Evolutionary conservation across 257 asterid genomes (phyloP), one percentile per base, ranked within the genome.

Genomic region (Echites panduratus): DNA sequence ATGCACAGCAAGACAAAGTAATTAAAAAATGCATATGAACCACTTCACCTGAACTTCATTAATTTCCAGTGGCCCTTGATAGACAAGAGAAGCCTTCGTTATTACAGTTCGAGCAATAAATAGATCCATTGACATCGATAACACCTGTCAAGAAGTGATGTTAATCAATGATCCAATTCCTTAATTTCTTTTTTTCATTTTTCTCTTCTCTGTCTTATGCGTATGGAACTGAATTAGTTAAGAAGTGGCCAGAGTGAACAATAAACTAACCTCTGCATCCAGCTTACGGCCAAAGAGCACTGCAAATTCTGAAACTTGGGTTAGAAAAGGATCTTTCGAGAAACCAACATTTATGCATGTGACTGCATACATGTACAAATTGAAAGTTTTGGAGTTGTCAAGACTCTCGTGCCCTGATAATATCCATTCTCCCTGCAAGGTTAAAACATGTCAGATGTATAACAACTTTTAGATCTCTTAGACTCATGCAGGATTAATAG

Each of bases 341-440:
- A 83, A 75, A 80, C 98, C 98, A 79, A 75, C 77, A 82, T 88
- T 86, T 80, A 85, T 85, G 75, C 91, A 88, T 82, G 80, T 90
- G 80, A 95, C 82, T 53, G 85, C 82, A 78, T 91, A 95, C 99
- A 95, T 89, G 80, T 79, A 83, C 29, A 90, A 89, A 71, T 73
- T 84, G 78, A 79, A 79, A 78, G 79, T 70, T 77, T 86, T 84
- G 74, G 92, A 82, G 80, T 82, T 82, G 70, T 84, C 86, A 70
- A 79, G 70, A 79, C 78, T 62, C 53, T 80, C 81, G 73, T 78
- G 84, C 79, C 93, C 92, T 27, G 89, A 85, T 77, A 95, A 84
- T 70, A 95, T 87, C 99, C 99, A 95, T 63, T 90, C 99, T 70
- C 99, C 99, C 98, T 95, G 83, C 83, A 84, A 64, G 52, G 79